Evolutionary conservation across 495 filamentous ascomycete genomes (phyloP), one percentile per base, ranked within the genome.

Genomic region (Cairneyella variabilis): DNA sequence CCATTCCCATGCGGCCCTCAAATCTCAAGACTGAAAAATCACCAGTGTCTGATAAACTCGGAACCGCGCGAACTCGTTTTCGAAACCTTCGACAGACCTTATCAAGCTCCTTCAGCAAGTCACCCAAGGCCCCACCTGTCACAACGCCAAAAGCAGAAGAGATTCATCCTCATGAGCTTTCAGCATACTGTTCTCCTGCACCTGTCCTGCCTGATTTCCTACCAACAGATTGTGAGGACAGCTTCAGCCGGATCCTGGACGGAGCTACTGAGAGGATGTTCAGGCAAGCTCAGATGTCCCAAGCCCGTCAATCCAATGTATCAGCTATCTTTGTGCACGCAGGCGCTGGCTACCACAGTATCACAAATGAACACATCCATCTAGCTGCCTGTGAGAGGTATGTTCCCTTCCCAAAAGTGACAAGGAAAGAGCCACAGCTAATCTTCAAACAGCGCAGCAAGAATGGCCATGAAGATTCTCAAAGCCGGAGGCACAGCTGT

Each of bases 301-400:
- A 42, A 25, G 34, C 23, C 2, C 26, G 25, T 2, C 47, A 69
- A 1, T 18, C 38, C 6, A 48, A 52, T 17, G 67, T 77, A 17
- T 64, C 71, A 53, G 87, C 86, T n/a, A 88, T 97, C 28, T 97
- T 96, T 64, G 83, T 97, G 51, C 93, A 98, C 73, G 93, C 91
- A 18, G 93, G 93, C 11, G 93, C 93, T 16, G 93, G 93, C n/a
- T 97, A 86, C 62, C 93, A 98, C 66, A 95, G 89, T 60, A 61
- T 73, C 14, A 77, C 85, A 45, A 97, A 97, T 69, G 90, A 97
- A 64, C 70, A 73, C 14, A 73, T 85, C 32, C 93, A 98, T 64
- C 77, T 97, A 11, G 72, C 85, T 59, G 88, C 90, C 18, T 97
- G 93, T 66, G 83, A 84, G 56, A 83, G 89, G 93, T 97, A 76